A percentile compares a stretch with the other conserved stretches of the same genome.
Evolutionary conservation across 2,329 filamentous ascomycete species (phyloP).

Genomic region (Myriangium duriaei): DNA sequence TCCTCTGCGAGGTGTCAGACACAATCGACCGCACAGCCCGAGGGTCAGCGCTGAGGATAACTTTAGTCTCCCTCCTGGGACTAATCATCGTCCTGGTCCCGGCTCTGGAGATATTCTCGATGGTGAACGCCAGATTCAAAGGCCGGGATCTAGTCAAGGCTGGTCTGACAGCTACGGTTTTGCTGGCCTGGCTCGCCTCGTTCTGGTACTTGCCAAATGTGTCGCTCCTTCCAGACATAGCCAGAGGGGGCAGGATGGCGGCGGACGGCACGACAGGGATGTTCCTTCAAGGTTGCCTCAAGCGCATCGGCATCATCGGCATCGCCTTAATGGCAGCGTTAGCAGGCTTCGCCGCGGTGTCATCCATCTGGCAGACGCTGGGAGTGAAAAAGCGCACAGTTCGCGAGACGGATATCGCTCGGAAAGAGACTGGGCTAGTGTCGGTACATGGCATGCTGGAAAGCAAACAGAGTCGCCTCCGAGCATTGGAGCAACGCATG

Average conservation of each 20-base stretch:
- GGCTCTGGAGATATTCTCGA: constrained; percentile 62
- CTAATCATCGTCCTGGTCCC: constrained; percentile 65
- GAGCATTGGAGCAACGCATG: constrained; percentile 55
- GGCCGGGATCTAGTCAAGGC: constrained; percentile 36
- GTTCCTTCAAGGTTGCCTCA: constrained; percentile 44
- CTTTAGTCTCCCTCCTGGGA: constrained; percentile 57
- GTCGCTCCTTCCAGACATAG: constrained; percentile 20
- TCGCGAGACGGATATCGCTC: constrained; percentile 55
- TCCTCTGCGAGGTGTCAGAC: constrained; percentile 74
- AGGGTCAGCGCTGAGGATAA: constrained; percentile 53
- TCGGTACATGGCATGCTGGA: constrained; percentile 68
- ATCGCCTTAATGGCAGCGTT: constrained; percentile 76
- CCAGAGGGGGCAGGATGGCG: constrained; percentile 30
- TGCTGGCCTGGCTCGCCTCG: constrained; percentile 54
- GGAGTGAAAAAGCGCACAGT: constrained; percentile 49
- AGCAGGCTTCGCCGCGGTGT: constrained; percentile 83
- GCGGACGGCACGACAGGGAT: constrained; percentile 16
- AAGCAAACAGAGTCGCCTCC: constrained; percentile 60
- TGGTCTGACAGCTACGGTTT: constrained; percentile 30
- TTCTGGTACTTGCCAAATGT: constrained; percentile 52
- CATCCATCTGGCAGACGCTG: constrained; percentile 75
- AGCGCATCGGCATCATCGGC: constrained; percentile 69
- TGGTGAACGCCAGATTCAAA: constrained; percentile 2
- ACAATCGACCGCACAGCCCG: constrained; percentile 56
- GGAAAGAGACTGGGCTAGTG: constrained; percentile 67